Base-by-base conservation (phyloP, 352 stramenopile species). In the Thalassiosira allenii region DNA sequence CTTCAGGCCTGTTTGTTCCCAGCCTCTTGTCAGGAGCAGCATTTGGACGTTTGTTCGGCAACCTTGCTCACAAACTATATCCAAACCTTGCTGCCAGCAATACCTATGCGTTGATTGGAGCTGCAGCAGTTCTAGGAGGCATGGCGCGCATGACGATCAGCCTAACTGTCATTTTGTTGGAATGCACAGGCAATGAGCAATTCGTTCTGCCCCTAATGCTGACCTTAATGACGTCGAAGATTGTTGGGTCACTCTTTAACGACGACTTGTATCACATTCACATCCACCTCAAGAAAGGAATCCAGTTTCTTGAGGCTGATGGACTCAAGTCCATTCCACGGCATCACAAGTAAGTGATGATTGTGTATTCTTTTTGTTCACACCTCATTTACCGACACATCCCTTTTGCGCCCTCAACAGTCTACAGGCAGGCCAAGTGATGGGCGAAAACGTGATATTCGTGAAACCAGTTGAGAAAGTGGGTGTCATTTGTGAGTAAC, bases 71-170 rank as follows among this genome's bases (percentile, higher is more conserved):
- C 82, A 94, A 94, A 66, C 79, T 97, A 9, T 91, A 96, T 84
- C 91, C 94, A 47, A 93, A 79, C 0, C 94, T 96, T 83, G 92
- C 92, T 29, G 94, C 96, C 81, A 91, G 79, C 34, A 90, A 89
- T 41, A 99, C 98, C 77, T 99, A 99, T 75, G 96, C 97, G 14
- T 89, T 99, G 12, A 98, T 99, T 72, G 97, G 97, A 25, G 95
- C 97, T 6, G 97, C 96, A 0, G 97, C 92, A 47, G 97, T 99
- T 66, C 92, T 99, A 22, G 97, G 97, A 30, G 97, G 97, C 12
- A 98, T 99, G 94, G 94, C 96, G 14, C 92, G 97, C 12, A 99
- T 99, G 97, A 99, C 97, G 3, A 99, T 99, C 54, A 98, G 95
- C 8, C 89, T 99, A 1, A 99, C 96, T 0, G 98, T 99, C 37